These are phyloP conservation scores for Aureobasidium melanogenum DNA, from an alignment of 2,329 filamentous ascomycete genomes.

Conservation along the genomic window DNA sequence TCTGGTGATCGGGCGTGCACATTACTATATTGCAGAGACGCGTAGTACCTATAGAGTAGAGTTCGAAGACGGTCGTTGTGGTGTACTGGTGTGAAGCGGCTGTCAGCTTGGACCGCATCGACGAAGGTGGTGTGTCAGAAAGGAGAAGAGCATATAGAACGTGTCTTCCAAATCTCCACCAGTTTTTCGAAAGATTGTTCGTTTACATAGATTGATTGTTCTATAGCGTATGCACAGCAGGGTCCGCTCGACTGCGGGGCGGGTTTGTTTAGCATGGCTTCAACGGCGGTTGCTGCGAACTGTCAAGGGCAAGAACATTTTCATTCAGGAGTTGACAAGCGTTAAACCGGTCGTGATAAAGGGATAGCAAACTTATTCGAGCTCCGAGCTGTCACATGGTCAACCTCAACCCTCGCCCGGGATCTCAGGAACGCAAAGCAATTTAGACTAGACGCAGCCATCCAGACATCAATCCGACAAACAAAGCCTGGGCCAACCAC, in stretches of 20 bases:
- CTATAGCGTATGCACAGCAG: neutral
- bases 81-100: neutral
- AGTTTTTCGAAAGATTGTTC: neutral
- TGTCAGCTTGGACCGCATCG: too few species aligned
- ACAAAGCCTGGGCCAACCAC: conserved; percentile 11
- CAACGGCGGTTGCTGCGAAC: conserved; percentile 9
- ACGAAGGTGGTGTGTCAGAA: neutral
- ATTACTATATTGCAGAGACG: neutral
- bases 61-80: neutral
- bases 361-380: neutral
- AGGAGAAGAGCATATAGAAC: neutral
- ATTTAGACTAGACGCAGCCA: conserved; percentile 2
- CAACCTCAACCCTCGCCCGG: neutral
- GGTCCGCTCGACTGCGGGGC: conserved; percentile 1
- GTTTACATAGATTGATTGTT: neutral
- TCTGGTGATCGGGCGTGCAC: neutral
- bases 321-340: conserved; percentile 4
- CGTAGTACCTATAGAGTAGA: neutral
- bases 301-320: neutral
- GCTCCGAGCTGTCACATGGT: neutral
- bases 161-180: neutral
- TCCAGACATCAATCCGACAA: neutral
- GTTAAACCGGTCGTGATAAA: neutral
- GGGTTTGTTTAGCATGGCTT: conserved; percentile 2
- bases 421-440: conserved; percentile 3